Evolutionary conservation across 1,139 yeast species (phyloP).

Genomic region (Hyphopichia fennica): DNA sequence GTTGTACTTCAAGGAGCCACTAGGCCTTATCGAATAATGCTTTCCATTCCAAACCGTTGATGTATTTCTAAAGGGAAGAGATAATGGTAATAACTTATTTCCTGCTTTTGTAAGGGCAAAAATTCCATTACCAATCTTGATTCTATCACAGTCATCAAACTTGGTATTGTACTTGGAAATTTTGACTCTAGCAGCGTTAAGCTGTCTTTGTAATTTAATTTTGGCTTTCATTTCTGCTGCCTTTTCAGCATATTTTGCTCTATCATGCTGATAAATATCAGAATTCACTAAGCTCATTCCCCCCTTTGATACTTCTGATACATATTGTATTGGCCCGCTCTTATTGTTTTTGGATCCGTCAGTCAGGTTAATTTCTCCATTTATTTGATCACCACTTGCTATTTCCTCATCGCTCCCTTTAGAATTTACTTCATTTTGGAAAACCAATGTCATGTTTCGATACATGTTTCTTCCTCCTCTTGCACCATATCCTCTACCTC

Average conservation of each 20-base stretch:
- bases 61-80: conserved; percentile 16
- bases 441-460: conserved; percentile 27
- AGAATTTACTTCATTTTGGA: conserved; percentile 10
- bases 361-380: neutral
- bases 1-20: conserved; percentile 28
- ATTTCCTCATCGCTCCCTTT: neutral
- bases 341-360: neutral
- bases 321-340: neutral
- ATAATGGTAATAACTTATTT: conserved; percentile 29
- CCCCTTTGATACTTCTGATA: conserved; percentile 21
- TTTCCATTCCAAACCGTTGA: conserved; percentile 31
- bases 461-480: conserved; percentile 8
- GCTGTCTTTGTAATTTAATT: conserved; percentile 13
- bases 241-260: conserved; percentile 15
- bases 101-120: conserved; percentile 40
- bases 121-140: conserved; percentile 28
- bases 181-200: conserved; percentile 9
- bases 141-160: conserved; percentile 39
- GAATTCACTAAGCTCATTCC: conserved; percentile 40
- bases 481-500: conserved; percentile 2
- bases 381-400: neutral
- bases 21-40: conserved; percentile 21
- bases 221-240: conserved; percentile 16
- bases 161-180: conserved; percentile 24
- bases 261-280: conserved; percentile 33